Base-by-base conservation (phyloP, 108 stramenopile genomes). In the Halocafeteria seosinensis region DNA sequence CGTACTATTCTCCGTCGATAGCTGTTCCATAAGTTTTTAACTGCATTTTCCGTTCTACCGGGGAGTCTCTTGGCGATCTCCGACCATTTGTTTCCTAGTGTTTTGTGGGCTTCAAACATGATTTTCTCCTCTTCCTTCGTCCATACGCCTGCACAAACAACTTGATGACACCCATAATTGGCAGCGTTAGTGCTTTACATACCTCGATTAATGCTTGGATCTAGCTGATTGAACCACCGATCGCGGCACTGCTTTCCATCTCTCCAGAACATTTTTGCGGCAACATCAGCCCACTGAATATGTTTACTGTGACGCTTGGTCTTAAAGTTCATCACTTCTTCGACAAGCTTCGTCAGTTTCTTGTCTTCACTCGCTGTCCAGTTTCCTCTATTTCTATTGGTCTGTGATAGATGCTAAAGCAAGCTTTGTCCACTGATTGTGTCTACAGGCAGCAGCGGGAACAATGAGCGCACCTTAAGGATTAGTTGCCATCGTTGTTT, bases 241-340 rank as follows among this genome's bases (percentile, higher is more conserved):
- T 98, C 95, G 27, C 95, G 89, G 63, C 95, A 98, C 77, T 98
- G 95, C 69, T 98, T 98, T 0, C 93, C 92, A 17, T 92, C 77
- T 0, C 96, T 76, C 42, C 42, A 47, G 17, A 47, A 21, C 17
- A 47, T 17, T 17, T n/a, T 17, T 17, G n/a, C 17, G 17, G 42
- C 42, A 21, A n/a, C 42, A 47, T 47, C 42, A 47, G 42, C 42
- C 42, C 42, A 47, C 42, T 47, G 42, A 17, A 47, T n/a, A n/a
- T 47, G 42, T 47, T n/a, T 17, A n/a, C n/a, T n/a, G 42, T 47
- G 42, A n/a, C 42, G 42, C 17, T 17, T 47, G 42, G 42, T n/a
- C n/a, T n/a, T n/a, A n/a, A n/a, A n/a, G n/a, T n/a, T n/a, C n/a
- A n/a, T n/a, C n/a, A n/a, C n/a, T n/a, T n/a, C n/a, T n/a, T n/a